Evolutionary conservation across 140 eudicot genomes (phyloP).

Genomic region (Anethum foeniculum): DNA sequence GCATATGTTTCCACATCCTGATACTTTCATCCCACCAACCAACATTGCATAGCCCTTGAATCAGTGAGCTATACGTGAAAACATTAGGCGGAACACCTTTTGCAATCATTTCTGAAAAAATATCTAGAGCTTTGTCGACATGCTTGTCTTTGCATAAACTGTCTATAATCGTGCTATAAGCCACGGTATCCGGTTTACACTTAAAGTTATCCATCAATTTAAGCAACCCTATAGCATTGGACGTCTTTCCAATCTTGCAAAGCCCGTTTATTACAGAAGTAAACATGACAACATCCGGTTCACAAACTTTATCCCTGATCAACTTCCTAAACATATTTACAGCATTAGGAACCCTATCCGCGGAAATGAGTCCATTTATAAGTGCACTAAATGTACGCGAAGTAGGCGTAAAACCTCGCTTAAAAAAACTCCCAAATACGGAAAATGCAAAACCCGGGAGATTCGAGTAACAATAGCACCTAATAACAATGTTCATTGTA

Average conservation of each 20-base stretch:
- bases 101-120: neutral
- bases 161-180: conserved; percentile 7
- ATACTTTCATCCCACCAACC: neutral
- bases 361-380: neutral
- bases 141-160: neutral
- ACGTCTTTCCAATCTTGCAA: conserved; percentile 23
- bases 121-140: neutral
- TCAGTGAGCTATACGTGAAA: neutral
- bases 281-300: conserved; percentile 23
- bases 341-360: conserved; percentile 19
- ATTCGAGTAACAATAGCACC: neutral
- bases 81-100: conserved; percentile 4
- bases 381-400: too few relatives aligned
- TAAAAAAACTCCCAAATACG: neutral
- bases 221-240: conserved; percentile 22
- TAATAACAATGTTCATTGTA: neutral
- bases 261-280: conserved; percentile 30
- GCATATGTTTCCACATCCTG: neutral
- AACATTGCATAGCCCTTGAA: neutral
- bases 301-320: conserved; percentile 9
- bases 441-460: neutral
- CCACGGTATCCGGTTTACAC: conserved; percentile 14
- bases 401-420: too few relatives aligned
- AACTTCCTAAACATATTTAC: conserved; percentile 25
- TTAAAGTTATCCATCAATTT: conserved; percentile 17